Conservation (phyloP, 2,329 filamentous ascomycete genomes). For the Neofusicoccum laricinum region DNA sequence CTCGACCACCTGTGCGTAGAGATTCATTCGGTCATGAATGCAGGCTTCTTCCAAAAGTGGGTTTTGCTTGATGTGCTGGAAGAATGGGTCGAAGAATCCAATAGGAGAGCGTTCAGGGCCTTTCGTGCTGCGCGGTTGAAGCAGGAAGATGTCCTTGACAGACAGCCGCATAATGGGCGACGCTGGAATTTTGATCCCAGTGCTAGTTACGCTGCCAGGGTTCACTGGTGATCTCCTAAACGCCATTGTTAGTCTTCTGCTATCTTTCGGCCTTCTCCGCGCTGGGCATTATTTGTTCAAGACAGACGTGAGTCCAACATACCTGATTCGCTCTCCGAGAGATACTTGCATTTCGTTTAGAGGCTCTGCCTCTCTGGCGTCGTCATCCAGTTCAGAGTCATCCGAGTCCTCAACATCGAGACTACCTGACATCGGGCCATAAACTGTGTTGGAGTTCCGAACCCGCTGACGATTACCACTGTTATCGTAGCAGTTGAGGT, state of each 20-base stretch:
- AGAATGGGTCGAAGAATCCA: constrained; percentile 17
- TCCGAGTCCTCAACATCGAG: neutral
- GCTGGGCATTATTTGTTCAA: neutral
- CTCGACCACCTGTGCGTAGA: constrained; percentile 64
- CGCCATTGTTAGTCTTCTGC: neutral
- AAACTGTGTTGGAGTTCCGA: constrained; percentile 1
- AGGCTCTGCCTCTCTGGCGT: neutral
- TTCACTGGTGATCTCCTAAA: neutral
- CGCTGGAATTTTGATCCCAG: constrained; percentile 12
- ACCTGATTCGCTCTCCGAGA: neutral
- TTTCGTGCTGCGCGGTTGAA: constrained; percentile 33
- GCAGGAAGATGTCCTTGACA: constrained; percentile 43
- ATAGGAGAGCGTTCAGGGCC: neutral
- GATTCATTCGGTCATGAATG: constrained; percentile 55
- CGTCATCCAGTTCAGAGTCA: neutral
- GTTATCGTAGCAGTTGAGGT: neutral
- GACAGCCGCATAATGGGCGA: constrained; percentile 43
- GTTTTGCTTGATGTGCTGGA: constrained; percentile 12
- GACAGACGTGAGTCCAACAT: neutral
- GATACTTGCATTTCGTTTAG: neutral
- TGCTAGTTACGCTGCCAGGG: neutral
- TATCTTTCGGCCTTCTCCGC: neutral
- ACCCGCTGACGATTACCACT: neutral
- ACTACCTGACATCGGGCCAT: neutral
- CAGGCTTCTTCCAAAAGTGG: neutral